A percentile compares a stretch with the other conserved stretches of the same genome.
Conservation (phyloP, 805 yeast genomes). For the Yarrowia osloensis region DNA sequence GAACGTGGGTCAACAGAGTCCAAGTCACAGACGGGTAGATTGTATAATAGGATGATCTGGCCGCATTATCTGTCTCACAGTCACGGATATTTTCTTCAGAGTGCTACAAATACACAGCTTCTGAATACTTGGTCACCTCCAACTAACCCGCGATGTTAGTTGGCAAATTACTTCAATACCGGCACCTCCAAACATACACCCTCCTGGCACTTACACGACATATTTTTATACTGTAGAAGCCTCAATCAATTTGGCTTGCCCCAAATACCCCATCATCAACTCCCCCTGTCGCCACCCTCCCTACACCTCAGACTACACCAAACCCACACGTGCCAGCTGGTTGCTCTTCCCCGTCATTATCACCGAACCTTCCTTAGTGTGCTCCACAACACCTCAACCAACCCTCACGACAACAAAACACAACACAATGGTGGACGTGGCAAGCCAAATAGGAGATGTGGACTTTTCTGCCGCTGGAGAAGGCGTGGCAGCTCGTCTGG, state of each 20-base stretch:
- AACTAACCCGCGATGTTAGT: background rate
- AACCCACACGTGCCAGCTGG: slow-evolving; percentile 1
- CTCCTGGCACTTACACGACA: background rate
- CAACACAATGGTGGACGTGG: slow-evolving; percentile 24
- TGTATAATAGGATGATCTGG: too few relatives aligned
- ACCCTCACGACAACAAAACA: background rate
- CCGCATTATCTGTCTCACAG: too few relatives aligned
- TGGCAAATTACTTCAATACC: background rate
- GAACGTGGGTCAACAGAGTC: background rate
- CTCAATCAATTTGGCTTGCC: too few relatives aligned
- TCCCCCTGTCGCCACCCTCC: background rate
- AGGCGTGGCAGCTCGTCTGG: slow-evolving; percentile 18
- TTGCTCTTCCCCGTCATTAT: background rate
- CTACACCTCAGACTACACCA: background rate
- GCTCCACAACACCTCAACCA: slow-evolving; percentile 11
- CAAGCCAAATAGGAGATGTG: slow-evolving; percentile 15
- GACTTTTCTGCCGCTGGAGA: slow-evolving; percentile 10
- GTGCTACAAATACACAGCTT: too few relatives aligned
- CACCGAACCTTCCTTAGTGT: background rate
- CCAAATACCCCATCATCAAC: background rate
- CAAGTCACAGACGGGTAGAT: too few relatives aligned
- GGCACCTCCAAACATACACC: background rate
- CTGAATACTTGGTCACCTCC: background rate
- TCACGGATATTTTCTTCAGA: too few relatives aligned
- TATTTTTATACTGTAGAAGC: too few relatives aligned